Conservation (phyloP, 176 grass and related monocot genomes). For the Chrysopogon serrulatus region DNA sequence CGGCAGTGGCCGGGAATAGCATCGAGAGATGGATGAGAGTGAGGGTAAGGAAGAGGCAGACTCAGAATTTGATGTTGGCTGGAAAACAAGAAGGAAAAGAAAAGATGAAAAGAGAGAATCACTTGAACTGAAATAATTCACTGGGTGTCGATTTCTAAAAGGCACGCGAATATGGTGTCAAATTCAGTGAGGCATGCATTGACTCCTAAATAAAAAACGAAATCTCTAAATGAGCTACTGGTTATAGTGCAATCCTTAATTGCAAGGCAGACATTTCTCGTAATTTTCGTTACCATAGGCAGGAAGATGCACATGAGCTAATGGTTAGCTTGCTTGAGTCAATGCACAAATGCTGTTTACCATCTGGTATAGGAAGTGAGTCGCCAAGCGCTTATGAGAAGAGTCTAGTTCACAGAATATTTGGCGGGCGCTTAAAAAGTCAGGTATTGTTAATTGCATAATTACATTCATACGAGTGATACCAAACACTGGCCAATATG, state of each 20-base stretch:
- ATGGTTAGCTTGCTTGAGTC: conserved; percentile 98
- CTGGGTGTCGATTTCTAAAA: background rate
- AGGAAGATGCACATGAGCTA: conserved; percentile 96
- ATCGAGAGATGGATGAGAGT: too few relatives aligned
- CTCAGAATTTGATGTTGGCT: too few relatives aligned
- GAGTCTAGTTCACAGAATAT: conserved; percentile 96
- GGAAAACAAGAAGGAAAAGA: too few relatives aligned
- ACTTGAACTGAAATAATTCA: background rate
- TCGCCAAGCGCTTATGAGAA: conserved; percentile 88
- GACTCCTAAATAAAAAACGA: background rate
- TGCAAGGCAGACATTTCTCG: conserved; percentile 72
- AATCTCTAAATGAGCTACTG: background rate
- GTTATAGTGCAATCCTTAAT: conserved; percentile 37
- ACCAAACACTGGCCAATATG: background rate
- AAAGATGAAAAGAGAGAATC: background rate
- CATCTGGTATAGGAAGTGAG: conserved; percentile 75
- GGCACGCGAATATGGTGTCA: conserved; percentile 46
- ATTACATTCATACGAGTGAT: background rate
- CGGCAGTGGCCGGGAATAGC: too few relatives aligned
- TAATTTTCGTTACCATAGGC: conserved; percentile 79
- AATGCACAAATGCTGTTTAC: conserved; percentile 97
- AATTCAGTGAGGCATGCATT: background rate
- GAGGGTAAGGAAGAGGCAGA: too few relatives aligned
- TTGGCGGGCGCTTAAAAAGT: conserved; percentile 92
- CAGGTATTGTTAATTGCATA: conserved; percentile 50